Base-by-base conservation (phyloP, 2,329 filamentous ascomycete species). In the Acrocalymma vagum region DNA sequence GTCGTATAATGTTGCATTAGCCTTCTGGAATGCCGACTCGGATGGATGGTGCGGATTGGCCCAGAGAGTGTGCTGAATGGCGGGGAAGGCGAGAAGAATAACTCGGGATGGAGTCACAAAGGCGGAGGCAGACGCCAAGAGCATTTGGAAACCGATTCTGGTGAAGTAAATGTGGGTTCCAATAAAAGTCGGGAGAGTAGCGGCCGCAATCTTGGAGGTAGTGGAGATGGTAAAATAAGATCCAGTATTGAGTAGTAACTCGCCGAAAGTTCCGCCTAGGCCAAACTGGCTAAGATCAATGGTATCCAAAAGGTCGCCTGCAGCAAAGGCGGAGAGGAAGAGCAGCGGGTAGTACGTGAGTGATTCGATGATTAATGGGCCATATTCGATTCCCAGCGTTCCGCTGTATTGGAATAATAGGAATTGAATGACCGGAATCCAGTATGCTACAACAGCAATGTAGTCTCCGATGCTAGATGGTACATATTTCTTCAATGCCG, bases 41-140 rank as follows among this genome's bases (percentile, higher is more conserved):
- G 84, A 81, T 32, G 83, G 80, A 34, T 88, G 74, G 64, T 96
- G 91, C 0, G 85, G 80, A 66, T 96, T 96, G 37, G 85, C 77
- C 23, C 86, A 74, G 20, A 84, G 74, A 0, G 87, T 85, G 62
- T 92, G 87, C 6, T 90, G 65, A 25, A 95, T 62, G 0, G 88
- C 87, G 3, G 92, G 90, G 23, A 92, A 63, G 1, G 84, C 81
- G 28, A 86, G 76, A 0, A 87, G 56, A 3, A 93, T 69, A 34
- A 87, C 72, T 53, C 82, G 85, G 0, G 87, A 92, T 0, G 87
- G 88, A 2, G 85, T 78, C 34, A 89, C 69, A 6, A 84, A 67
- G 6, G 85, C 77, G 62, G 90, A 95, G 2, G 81, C 63, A 0
- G 76, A 78, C 5, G 83, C 84, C 17, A 94, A 71, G 1, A 86